Conservation (phyloP, 2,329 filamentous ascomycete genomes). For the Diplodia scrobiculata region DNA sequence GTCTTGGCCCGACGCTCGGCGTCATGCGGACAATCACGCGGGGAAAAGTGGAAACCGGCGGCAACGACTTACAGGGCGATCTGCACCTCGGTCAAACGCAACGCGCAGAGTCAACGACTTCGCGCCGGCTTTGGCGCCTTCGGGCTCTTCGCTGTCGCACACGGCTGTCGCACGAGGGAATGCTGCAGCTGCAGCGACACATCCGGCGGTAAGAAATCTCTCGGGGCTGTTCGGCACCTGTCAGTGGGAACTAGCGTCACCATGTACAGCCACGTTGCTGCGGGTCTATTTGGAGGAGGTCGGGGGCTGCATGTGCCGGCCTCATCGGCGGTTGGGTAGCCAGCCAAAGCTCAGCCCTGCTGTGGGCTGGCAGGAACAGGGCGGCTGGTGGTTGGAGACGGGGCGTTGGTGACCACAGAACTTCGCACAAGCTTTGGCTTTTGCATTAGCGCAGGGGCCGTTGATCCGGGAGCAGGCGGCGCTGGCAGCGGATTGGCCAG, state of each 20-base stretch:
- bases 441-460: constrained; percentile 6
- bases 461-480: constrained; percentile 12
- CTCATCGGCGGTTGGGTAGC: not conserved
- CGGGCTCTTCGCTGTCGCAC: constrained; percentile 1
- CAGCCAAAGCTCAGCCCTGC: constrained; percentile 24
- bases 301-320: constrained; percentile 10
- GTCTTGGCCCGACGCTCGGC: not conserved
- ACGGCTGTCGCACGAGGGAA: constrained; percentile 2
- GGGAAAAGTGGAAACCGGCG: not conserved
- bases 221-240: too few relatives aligned
- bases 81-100: not conserved
- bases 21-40: too few relatives aligned
- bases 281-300: constrained; percentile 21
- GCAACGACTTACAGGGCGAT: constrained; percentile 1
- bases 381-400: not conserved
- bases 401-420: constrained; percentile 7
- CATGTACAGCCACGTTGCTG: constrained; percentile 12
- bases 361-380: constrained; percentile 5
- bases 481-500: constrained; percentile 1
- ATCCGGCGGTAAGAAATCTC: not conserved
- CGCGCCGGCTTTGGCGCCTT: not conserved
- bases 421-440: constrained; percentile 14
- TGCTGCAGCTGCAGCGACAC: constrained; percentile 2
- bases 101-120: not conserved
- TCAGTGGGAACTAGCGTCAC: not conserved